These are phyloP conservation scores for cucumber (Cucumis sativus) DNA, from an alignment of 306 rosid genomes.

Conservation along the genomic window Cucumber_9930_V3 NC_026658.2:23922501-23923000, in stretches of 20 bases:
- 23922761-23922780: neutral
- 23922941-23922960: neutral
- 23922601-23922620: neutral
- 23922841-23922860: conserved; percentile 51
- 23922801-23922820: neutral
- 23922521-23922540: neutral
- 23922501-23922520: neutral
- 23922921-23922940: conserved; percentile 14
- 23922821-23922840: conserved; percentile 38
- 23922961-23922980: neutral
- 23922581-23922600: conserved; percentile 27
- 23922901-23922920: conserved; percentile 95
- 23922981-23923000: neutral
- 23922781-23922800: conserved; percentile 11
- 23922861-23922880: conserved; percentile 76
- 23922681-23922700: conserved; percentile 36
- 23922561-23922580: conserved; percentile 47
- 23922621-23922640: conserved; percentile 15
- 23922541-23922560: conserved; percentile 26
- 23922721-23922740: conserved; percentile 61
- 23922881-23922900: conserved; percentile 65
- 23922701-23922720: conserved; percentile 16
- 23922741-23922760: conserved; percentile 38
- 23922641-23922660: conserved; percentile 28
- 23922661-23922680: conserved; percentile 64